Percentiles rank a stretch among this genome's conserved stretches.
These are phyloP conservation scores for Fusarium avenaceum DNA, from an alignment of 2,329 filamentous ascomycete genomes.

Conservation along the genomic window DNA sequence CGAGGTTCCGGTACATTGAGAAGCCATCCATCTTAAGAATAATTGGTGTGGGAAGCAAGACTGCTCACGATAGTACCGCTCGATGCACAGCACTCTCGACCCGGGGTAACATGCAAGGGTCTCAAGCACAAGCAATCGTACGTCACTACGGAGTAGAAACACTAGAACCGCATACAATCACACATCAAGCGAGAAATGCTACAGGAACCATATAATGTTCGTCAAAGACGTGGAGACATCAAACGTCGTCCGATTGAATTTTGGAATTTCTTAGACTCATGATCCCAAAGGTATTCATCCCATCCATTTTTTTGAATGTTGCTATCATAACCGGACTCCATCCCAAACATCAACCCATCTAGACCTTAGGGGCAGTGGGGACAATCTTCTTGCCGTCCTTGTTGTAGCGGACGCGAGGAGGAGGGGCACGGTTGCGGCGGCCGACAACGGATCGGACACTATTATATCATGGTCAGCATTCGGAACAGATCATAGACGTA, in stretches of 20 bases:
- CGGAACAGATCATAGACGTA: conserved; percentile 41
- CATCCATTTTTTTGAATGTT: conserved; percentile 56
- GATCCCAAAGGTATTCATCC: conserved; percentile 54
- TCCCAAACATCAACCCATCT: conserved; percentile 53
- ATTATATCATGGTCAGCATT: conserved; percentile 60
- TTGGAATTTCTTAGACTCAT: conserved; percentile 51
- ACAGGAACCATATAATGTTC: background rate
- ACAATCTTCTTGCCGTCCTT: conserved; percentile 99
- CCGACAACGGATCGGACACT: conserved; percentile 98
- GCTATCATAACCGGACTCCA: conserved; percentile 57
- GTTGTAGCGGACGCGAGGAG: conserved; percentile 98
- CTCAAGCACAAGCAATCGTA: background rate
- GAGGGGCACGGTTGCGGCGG: conserved; percentile 98
- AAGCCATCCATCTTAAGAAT: no score
- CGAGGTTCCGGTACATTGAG: background rate
- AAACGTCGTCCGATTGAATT: conserved; percentile 50
- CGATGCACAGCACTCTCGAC: background rate
- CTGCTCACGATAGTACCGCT: background rate
- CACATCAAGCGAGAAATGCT: background rate
- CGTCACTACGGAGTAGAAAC: background rate
- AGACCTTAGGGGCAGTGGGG: conserved; percentile 70
- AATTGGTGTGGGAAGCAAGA: background rate
- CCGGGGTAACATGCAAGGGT: background rate
- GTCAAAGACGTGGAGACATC: conserved; percentile 41
- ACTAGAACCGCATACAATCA: background rate